phyloP scores from a whole-genome alignment of 2,329 filamentous ascomycete species.

The Colletotrichum navitas region DNA sequence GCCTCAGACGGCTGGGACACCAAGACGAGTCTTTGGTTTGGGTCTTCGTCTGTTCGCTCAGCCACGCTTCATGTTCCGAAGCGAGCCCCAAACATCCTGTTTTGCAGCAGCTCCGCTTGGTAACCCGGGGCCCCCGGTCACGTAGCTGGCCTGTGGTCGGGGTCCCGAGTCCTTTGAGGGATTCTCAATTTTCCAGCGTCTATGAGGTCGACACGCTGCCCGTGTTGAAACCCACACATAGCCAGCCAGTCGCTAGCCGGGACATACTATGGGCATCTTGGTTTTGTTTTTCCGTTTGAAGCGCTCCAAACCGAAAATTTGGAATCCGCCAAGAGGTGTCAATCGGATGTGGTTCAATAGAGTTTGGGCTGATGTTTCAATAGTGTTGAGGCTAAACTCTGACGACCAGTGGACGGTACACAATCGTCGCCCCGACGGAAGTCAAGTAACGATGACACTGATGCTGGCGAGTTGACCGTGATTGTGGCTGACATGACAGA shows the following conservation, averaged over 20 bases:
- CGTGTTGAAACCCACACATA: background rate
- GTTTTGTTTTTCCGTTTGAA: background rate
- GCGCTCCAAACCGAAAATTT: constrained; percentile 5
- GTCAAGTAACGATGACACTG: constrained; percentile 4
- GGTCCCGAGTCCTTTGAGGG: constrained; percentile 1
- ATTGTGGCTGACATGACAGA: background rate
- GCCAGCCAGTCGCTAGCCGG: background rate
- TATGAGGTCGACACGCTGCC: background rate
- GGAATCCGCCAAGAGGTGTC: background rate
- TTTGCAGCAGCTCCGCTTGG: constrained; percentile 3
- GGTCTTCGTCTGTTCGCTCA: constrained; percentile 20
- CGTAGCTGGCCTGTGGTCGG: constrained; percentile 20
- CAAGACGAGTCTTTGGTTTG: background rate
- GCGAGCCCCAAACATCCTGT: constrained; percentile 8
- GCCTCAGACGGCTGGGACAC: constrained; percentile 20
- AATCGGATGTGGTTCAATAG: constrained; percentile 4
- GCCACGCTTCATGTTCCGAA: constrained; percentile 35
- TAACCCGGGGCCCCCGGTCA: background rate
- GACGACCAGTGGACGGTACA: constrained; percentile 15
- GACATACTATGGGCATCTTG: background rate
- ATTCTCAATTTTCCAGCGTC: constrained; percentile 8
- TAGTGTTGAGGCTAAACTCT: constrained; percentile 8
- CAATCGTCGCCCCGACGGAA: constrained; percentile 24
- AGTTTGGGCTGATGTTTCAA: constrained; percentile 35
- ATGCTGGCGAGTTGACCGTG: background rate